Evolutionary conservation across 73 alveolate species (phyloP).

Genomic region (Vitrella brassicaformis): DNA sequence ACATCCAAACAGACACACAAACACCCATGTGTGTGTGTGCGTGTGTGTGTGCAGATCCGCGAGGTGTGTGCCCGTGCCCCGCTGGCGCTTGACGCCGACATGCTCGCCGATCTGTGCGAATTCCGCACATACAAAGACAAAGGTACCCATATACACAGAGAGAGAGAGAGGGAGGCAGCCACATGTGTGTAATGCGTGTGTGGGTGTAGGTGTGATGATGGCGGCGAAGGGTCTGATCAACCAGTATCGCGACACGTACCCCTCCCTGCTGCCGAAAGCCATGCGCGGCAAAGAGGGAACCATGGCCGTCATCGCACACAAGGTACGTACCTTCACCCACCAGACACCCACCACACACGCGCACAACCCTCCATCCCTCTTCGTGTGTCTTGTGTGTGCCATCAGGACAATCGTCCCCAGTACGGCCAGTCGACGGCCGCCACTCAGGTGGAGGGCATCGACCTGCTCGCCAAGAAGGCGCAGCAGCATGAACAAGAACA

Average conservation of each 20-base stretch:
- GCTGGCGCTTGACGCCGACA: conserved; percentile 53
- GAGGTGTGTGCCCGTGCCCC: conserved; percentile 65
- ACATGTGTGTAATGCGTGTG: no score
- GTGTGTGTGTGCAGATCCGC: conserved; percentile 11
- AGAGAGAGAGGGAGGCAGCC: no score
- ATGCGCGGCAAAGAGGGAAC: conserved; percentile 21
- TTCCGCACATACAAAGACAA: conserved; percentile 54
- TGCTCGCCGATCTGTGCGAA: conserved; percentile 44
- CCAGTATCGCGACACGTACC: conserved; percentile 47
- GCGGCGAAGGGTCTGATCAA: conserved; percentile 70
- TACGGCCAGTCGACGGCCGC: neutral
- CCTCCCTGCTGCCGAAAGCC: conserved; percentile 53
- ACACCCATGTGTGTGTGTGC: neutral
- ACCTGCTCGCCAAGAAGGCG: neutral
- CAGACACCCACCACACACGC: no score
- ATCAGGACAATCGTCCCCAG: no score
- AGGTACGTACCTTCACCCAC: no score
- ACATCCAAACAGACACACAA: no score
- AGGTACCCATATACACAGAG: no score
- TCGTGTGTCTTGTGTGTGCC: no score
- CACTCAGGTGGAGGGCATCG: neutral
- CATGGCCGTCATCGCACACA: no score
- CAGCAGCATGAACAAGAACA: conserved; percentile 45
- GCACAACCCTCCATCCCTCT: no score
- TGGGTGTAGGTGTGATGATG: no score